Evolutionary conservation across 768 basidiomycete species (phyloP).

Genomic region (Lanmaoa rubissima): DNA sequence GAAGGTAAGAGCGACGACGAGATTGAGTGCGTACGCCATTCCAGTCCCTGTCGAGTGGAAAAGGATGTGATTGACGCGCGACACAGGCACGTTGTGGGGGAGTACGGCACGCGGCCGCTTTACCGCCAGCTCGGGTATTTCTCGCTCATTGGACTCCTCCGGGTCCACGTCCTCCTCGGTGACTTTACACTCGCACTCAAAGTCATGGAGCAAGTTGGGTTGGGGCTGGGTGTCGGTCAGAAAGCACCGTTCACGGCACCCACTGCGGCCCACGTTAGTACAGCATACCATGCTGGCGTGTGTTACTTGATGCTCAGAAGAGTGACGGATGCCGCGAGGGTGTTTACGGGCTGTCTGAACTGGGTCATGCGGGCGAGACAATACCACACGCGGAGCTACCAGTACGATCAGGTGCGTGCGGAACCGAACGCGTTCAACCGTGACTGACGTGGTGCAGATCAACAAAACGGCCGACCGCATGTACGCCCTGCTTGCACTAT

Average conservation of each 20-base stretch:
- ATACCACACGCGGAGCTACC: slow-evolving; percentile 94
- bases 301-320: slow-evolving; percentile 95
- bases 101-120: slow-evolving; percentile 86
- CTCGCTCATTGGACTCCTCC: slow-evolving; percentile 90
- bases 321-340: slow-evolving; percentile 93
- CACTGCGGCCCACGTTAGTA: slow-evolving; percentile 94
- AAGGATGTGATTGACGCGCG: slow-evolving; percentile 1
- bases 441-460: slow-evolving; percentile 51
- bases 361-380: slow-evolving; percentile 96
- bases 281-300: slow-evolving; percentile 95
- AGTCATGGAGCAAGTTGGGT: slow-evolving; percentile 91
- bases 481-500: slow-evolving; percentile 94
- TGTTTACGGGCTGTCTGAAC: slow-evolving; percentile 89
- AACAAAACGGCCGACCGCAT: slow-evolving; percentile 97
- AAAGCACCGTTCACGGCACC: slow-evolving; percentile 93
- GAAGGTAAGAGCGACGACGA: slow-evolving; percentile 80
- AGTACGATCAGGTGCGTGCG: slow-evolving; percentile 81
- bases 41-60: background rate
- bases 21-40: slow-evolving; percentile 59
- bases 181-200: slow-evolving; percentile 95
- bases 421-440: background rate
- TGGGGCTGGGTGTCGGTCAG: slow-evolving; percentile 87
- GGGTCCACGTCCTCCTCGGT: slow-evolving; percentile 94
- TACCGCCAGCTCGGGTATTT: slow-evolving; percentile 98
- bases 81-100: slow-evolving; percentile 77